These are phyloP conservation scores for Colletotrichum kahawae DNA, from an alignment of 2,329 filamentous ascomycete genomes.

Conservation along the genomic window DNA sequence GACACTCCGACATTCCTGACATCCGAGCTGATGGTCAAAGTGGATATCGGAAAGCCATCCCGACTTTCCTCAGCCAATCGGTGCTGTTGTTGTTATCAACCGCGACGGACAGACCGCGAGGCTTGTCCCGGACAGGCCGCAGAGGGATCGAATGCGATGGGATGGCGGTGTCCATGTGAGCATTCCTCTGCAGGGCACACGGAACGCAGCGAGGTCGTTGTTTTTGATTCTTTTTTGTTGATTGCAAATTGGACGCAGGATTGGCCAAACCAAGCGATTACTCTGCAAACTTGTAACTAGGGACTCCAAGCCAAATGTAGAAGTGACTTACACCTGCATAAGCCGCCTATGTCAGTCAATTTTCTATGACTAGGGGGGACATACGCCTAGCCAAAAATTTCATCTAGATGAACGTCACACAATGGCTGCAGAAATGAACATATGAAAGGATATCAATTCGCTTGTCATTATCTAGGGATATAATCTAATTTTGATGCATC, in stretches of 20 bases:
- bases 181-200: not conserved
- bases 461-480: constrained; percentile 3
- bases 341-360: not conserved
- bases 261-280: not conserved
- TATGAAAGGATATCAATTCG: not conserved
- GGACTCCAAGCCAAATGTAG: not conserved
- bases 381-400: accelerated
- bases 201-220: not conserved
- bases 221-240: not conserved
- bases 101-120: constrained; percentile 27
- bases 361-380: not conserved
- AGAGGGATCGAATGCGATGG: constrained; percentile 18
- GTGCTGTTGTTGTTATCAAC: constrained; percentile 28
- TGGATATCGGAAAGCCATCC: not conserved
- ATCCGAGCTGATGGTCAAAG: not conserved
- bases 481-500: not conserved
- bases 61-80: not conserved
- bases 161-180: not conserved
- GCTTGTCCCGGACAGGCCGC: not conserved
- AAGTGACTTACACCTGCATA: not conserved
- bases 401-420: not conserved
- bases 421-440: constrained; percentile 35
- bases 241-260: not conserved
- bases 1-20: not conserved
- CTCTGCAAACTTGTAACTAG: not conserved